Evolutionary conservation across 305 asterid genomes (phyloP).

Genomic region (Fraxinus angustifolia): DNA sequence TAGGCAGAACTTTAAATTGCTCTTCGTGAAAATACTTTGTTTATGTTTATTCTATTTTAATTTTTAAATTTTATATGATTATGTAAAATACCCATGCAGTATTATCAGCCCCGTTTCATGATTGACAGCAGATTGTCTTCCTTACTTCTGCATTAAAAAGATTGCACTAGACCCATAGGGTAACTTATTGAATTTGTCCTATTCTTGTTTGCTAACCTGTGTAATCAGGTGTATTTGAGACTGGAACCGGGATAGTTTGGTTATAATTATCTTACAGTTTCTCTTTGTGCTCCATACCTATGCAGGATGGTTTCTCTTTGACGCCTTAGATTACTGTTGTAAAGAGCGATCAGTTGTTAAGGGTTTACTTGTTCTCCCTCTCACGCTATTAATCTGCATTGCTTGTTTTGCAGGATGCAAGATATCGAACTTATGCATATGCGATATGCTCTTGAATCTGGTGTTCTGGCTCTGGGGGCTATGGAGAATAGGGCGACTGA

Average conservation of each 20-base stretch:
- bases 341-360: background rate
- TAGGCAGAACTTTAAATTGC: background rate
- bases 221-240: conserved; percentile 11
- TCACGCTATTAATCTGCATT: conserved; percentile 19
- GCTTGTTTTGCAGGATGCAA: conserved; percentile 70
- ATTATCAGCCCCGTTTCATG: conserved; percentile 6
- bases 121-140: conserved; percentile 22
- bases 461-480: conserved; percentile 77
- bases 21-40: background rate
- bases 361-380: background rate
- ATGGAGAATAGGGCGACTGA: conserved; percentile 66
- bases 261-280: conserved; percentile 11
- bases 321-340: conserved; percentile 7
- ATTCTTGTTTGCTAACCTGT: background rate
- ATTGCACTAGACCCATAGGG: background rate
- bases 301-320: conserved; percentile 12
- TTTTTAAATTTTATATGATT: background rate
- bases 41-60: conserved; percentile 2
- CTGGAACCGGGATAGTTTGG: conserved; percentile 8
- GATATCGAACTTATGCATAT: conserved; percentile 95
- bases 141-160: background rate
- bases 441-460: conserved; percentile 95
- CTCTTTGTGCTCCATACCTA: conserved; percentile 15
- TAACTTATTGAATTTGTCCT: background rate
- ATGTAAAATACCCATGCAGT: conserved; percentile 2